Evolutionary conservation across 208 protist species (phyloP), one percentile per base, ranked within the genome.

Genomic region (Phytomonas sp.): DNA sequence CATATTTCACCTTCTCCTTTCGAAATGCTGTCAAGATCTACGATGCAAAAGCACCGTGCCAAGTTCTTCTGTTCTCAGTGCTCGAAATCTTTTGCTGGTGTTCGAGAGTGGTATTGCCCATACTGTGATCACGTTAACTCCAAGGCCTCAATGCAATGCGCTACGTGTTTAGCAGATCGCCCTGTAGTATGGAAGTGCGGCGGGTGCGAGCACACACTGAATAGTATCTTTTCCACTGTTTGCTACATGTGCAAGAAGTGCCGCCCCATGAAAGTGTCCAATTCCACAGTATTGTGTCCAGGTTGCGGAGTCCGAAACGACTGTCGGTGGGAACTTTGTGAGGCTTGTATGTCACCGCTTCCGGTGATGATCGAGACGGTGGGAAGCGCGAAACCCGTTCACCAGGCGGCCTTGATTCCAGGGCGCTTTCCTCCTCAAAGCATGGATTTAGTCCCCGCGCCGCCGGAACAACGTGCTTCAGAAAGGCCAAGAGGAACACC

Each of bases 311-410:
- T 77, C 19, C 82, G 75, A 31, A 92, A 93, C 67, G 90, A 92
- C 69, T 79, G 82, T 23, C 83, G 87, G 19, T 95, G 87, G 87
- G 87, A 95, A 70, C 71, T 95, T 61, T 95, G 90, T 66, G 72
- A 77, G 60, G 80, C 68, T 65, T 94, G 89, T 29, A 56, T 81
- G 78, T 68, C 72, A 60, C 86, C 75, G 12, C 49, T 81, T 16
- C 23, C 52, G 23, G 30, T 52, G 31, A 69, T 69, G 65, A 36
- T 29, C 31, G 49, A 36, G 26, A 32, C 32, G 29, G 14, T 64
- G 60, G 45, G 23, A 26, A 56, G 23, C 7, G 23, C 19, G 16
- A 26, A 56, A 12, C 23, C 26, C 6, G 45, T 26, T 56, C 19
- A 26, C 19, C 45, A 1, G 45, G 6, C 45, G 26, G 19, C 19